These are phyloP conservation scores for Apophysomyces trapeziformis DNA, from an alignment of 371 early-diverging fungal species.

Conservation along the genomic window DNA sequence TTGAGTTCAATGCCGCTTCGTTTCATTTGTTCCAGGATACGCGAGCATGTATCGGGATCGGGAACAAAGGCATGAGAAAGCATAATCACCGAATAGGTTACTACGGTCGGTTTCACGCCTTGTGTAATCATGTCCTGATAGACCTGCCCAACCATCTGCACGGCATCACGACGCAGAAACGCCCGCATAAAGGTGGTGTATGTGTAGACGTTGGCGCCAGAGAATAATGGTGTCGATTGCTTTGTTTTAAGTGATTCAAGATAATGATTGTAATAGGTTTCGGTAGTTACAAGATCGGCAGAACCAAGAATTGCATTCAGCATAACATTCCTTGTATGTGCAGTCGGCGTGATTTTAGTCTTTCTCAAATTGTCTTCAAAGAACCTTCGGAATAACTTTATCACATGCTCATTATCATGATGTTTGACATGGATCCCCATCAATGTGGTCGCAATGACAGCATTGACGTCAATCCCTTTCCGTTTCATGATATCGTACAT, in stretches of 20 bases:
- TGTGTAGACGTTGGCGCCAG: constrained; percentile 40
- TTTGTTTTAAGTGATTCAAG: constrained; percentile 13
- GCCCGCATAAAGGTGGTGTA: constrained; percentile 57
- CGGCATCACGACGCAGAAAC: constrained; percentile 41
- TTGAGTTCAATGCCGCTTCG: constrained; percentile 29
- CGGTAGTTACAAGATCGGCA: constrained; percentile 27
- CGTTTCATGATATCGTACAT: constrained; percentile 40
- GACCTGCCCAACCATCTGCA: constrained; percentile 43
- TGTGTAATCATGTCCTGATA: constrained; percentile 45
- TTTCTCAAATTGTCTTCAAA: constrained; percentile 15
- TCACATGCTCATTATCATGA: constrained; percentile 42
- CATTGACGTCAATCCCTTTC: constrained; percentile 30
- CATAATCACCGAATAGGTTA: constrained; percentile 49
- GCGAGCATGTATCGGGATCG: constrained; percentile 43
- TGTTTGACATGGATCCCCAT: constrained; percentile 56
- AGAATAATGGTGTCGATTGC: constrained; percentile 17
- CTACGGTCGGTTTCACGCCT: constrained; percentile 41
- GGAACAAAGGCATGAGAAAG: constrained; percentile 50
- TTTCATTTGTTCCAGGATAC: constrained; percentile 40
- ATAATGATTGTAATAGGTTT: constrained; percentile 39
- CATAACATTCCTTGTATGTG: constrained; percentile 43
- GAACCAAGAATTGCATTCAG: constrained; percentile 43
- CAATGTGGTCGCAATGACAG: constrained; percentile 41
- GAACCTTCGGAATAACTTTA: constrained; percentile 40
- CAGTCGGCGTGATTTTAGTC: constrained; percentile 16